These are phyloP conservation scores for Cyberlindnera saturnus DNA, from an alignment of 805 yeast genomes.

Conservation along the genomic window DNA sequence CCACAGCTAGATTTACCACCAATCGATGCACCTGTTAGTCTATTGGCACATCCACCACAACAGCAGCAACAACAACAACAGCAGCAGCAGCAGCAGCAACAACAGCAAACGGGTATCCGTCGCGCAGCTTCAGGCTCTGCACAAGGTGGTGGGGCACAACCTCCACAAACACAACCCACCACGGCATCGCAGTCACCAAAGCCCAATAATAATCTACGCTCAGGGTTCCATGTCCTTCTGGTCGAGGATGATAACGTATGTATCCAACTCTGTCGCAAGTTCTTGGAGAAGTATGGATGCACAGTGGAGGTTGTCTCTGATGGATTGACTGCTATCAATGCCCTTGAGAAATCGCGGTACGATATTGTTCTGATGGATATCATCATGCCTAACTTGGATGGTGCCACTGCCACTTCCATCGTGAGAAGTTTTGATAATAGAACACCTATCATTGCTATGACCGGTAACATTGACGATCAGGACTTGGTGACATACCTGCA, in stretches of 20 bases:
- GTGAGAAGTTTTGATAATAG: slow-evolving; percentile 77
- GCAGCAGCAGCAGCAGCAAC: slow-evolving; percentile 9
- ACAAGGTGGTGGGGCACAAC: not conserved
- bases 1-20: slow-evolving; percentile 56
- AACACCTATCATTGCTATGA: slow-evolving; percentile 93
- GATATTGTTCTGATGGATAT: slow-evolving; percentile 83
- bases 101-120: not conserved
- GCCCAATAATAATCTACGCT: slow-evolving; percentile 20
- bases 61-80: slow-evolving; percentile 9
- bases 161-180: slow-evolving; percentile 1
- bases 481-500: slow-evolving; percentile 75
- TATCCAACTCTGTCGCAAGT: slow-evolving; percentile 75
- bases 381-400: slow-evolving; percentile 83
- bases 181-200: slow-evolving; percentile 10
- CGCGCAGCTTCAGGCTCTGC: no score
- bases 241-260: slow-evolving; percentile 83
- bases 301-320: slow-evolving; percentile 89
- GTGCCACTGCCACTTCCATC: slow-evolving; percentile 86
- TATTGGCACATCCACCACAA: slow-evolving; percentile 4
- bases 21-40: slow-evolving; percentile 4
- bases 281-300: slow-evolving; percentile 83
- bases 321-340: slow-evolving; percentile 82
- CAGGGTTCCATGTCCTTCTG: slow-evolving; percentile 61
- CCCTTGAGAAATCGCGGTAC: slow-evolving; percentile 62
- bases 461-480: slow-evolving; percentile 79